Evolutionary conservation across 352 stramenopile species (phyloP).

Genomic region (Thraustochytrium striatum): DNA sequence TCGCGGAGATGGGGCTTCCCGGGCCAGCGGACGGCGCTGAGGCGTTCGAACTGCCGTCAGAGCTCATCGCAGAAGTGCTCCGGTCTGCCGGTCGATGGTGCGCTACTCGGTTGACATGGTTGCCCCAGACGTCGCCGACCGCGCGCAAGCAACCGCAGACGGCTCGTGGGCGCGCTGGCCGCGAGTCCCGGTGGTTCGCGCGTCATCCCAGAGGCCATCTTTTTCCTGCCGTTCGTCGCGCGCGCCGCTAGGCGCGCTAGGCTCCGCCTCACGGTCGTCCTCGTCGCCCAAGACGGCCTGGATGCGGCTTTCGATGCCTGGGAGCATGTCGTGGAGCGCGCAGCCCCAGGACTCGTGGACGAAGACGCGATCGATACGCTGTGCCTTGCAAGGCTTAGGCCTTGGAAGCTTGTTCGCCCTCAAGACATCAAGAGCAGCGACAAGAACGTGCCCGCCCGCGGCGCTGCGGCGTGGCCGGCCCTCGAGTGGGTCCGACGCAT

Average conservation of each 20-base stretch:
- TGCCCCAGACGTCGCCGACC: too few relatives aligned
- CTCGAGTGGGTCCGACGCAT: not conserved
- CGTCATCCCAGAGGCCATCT: not conserved
- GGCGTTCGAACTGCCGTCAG: too few relatives aligned
- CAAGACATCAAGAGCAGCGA: not conserved
- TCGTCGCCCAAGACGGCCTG: slow-evolving; percentile 12
- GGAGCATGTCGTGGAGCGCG: not conserved
- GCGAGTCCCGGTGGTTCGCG: not conserved
- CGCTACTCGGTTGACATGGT: too few relatives aligned
- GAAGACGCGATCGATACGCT: slow-evolving; percentile 9
- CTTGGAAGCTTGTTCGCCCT: not conserved
- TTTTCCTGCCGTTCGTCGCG: not conserved
- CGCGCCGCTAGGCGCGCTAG: not conserved
- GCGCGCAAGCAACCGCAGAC: too few relatives aligned
- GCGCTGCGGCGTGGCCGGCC: not conserved
- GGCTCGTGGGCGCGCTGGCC: too few relatives aligned
- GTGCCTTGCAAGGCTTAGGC: not conserved
- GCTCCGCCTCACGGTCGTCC: not conserved
- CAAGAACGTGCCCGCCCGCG: not conserved
- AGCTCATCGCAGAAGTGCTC: too few relatives aligned
- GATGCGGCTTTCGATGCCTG: not conserved
- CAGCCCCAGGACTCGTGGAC: not conserved
- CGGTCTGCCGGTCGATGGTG: too few relatives aligned
- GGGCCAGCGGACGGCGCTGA: too few relatives aligned
- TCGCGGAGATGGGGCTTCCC: too few relatives aligned